Evolutionary conservation across 495 filamentous ascomycete species (phyloP).

Genomic region (Terfezia claveryi): DNA sequence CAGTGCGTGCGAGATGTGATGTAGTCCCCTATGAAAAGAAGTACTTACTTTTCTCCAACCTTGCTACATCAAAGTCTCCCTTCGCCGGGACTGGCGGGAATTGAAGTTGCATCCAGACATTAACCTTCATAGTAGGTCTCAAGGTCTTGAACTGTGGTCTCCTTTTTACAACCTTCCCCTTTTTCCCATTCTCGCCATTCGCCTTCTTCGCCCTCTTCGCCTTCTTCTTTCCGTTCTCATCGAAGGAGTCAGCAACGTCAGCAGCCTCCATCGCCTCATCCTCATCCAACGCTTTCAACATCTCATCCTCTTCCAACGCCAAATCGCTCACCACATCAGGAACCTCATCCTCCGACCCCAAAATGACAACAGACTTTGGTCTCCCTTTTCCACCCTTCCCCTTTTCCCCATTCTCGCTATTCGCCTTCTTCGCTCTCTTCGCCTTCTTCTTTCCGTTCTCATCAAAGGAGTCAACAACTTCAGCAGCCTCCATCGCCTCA

Average conservation of each 20-base stretch:
- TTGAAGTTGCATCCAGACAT: slow-evolving; percentile 13
- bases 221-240: neutral
- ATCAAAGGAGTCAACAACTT: neutral
- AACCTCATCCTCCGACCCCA: neutral
- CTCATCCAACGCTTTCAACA: neutral
- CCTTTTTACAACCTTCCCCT: neutral
- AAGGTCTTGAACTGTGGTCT: neutral
- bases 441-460: neutral
- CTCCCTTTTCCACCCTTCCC: neutral
- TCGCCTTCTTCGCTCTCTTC: neutral
- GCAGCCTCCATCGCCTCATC: neutral
- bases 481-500: neutral
- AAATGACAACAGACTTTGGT: neutral
- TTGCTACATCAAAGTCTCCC: slow-evolving; percentile 25
- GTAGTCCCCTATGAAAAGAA: slow-evolving; percentile 26
- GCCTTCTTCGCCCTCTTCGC: neutral
- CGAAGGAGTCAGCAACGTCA: neutral
- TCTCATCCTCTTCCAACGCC: slow-evolving; percentile 22
- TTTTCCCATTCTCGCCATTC: neutral
- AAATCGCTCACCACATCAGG: slow-evolving; percentile 26
- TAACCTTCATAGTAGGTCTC: slow-evolving; percentile 1
- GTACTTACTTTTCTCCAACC: slow-evolving; percentile 23
- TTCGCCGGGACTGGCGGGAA: slow-evolving; percentile 24
- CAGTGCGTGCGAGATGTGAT: too few relatives aligned
- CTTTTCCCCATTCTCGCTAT: neutral